phyloP scores from a whole-genome alignment of 768 basidiomycete species.

The Xerocomus potaroensis region DNA sequence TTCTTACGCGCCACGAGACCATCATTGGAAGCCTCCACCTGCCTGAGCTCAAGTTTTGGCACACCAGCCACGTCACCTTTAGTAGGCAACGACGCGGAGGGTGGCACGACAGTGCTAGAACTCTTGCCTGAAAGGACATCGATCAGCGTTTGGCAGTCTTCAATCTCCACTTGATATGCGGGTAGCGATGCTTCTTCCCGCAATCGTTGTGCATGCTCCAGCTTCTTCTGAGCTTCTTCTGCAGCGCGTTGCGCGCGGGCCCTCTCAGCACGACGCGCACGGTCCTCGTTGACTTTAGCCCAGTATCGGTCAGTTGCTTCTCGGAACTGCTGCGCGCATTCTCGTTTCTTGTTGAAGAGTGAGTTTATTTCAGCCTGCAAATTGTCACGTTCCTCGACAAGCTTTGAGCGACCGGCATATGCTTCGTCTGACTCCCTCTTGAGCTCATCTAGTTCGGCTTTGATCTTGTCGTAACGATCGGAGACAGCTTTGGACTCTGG shows the following conservation, averaged over 20 bases:
- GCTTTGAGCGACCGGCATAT: slow-evolving; percentile 72
- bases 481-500: slow-evolving; percentile 80
- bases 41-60: slow-evolving; percentile 77
- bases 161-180: slow-evolving; percentile 89
- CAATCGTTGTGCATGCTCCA: slow-evolving; percentile 73
- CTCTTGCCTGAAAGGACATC: slow-evolving; percentile 75
- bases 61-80: slow-evolving; percentile 54
- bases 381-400: slow-evolving; percentile 82
- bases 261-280: slow-evolving; percentile 75
- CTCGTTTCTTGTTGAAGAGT: slow-evolving; percentile 75
- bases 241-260: slow-evolving; percentile 70
- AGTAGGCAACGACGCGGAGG: slow-evolving; percentile 39
- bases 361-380: slow-evolving; percentile 65
- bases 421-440: slow-evolving; percentile 85
- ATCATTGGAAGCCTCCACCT: slow-evolving; percentile 67
- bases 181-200: slow-evolving; percentile 89
- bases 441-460: slow-evolving; percentile 78
- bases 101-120: slow-evolving; percentile 40
- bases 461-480: slow-evolving; percentile 78
- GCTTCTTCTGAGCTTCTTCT: slow-evolving; percentile 74
- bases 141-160: slow-evolving; percentile 93
- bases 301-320: slow-evolving; percentile 83
- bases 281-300: slow-evolving; percentile 84
- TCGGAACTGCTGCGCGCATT: slow-evolving; percentile 63
- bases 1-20: slow-evolving; percentile 82